Base-by-base conservation (phyloP, 148 eudicot genomes). In the Rhododendron ovatum region DNA sequence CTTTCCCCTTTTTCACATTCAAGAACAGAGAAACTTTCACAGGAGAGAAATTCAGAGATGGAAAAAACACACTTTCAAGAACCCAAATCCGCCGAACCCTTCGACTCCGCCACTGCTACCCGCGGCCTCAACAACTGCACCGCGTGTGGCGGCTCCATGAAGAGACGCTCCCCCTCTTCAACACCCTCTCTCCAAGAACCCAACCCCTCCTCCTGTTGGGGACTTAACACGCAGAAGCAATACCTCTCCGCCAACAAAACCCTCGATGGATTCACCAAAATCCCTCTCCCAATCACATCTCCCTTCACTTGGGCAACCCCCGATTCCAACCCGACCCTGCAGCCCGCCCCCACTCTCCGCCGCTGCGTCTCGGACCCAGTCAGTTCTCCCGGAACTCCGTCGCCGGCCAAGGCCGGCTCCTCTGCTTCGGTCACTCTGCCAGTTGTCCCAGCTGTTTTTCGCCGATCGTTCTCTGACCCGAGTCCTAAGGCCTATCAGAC, bases 301-400 rank as follows among this genome's bases (percentile, higher is more conserved):
- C 74, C 85, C 3, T 11, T 30, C 37, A 33, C 28, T 71, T 71
- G 76, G 76, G 76, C 76, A 30, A 3, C 39, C 13, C 74, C 74
- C 3, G 14, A 67, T 67, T 41, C 45, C 45, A 41, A 41, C 45
- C 45, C 45, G 45, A 41, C 45, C 45, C 45, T 41, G 45, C 28
- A 63, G 8, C 28, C 30, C 3, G 22, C 10, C 30, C 85, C 85
- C 33, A 47, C 59, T 43, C 85, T 83, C 35, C 77, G 59, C 57
- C 85, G 85, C 78, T 83, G 76, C n/a, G 18, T 18, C 57, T 83
- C 85, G 5, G 85, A 83, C 76, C 85, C 85, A 0, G 39, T 65
- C 5, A 67, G 1, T 4, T 30, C 65, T 45, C 84, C 84, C 0
- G 75, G 45, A 41, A 69, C 78, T 43, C 78, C 43, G 22, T 48